Evolutionary conservation across 1,284 basidiomycete genomes (phyloP).

Genomic region (Cutaneotrichosporon dermatis): DNA sequence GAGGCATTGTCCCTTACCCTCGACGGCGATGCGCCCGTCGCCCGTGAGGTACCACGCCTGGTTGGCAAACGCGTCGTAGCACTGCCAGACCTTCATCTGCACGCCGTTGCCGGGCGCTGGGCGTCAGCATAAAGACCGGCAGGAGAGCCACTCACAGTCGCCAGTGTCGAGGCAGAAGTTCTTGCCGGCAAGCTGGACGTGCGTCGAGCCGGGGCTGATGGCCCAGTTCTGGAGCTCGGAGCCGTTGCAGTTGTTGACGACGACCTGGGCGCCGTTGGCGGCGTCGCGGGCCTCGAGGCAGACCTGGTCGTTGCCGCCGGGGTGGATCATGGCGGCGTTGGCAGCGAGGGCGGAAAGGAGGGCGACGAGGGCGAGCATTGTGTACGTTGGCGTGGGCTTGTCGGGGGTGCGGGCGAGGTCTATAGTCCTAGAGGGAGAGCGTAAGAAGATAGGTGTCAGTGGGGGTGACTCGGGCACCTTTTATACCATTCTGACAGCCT

Average conservation of each 20-base stretch:
- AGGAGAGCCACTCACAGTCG: not conserved
- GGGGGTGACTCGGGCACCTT: too few species aligned
- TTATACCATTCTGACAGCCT: too few species aligned
- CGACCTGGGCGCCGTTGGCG: constrained; percentile 15
- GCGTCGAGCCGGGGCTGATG: not conserved
- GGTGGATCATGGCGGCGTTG: constrained; percentile 3
- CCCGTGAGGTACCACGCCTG: constrained; percentile 14
- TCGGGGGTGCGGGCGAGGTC: too few species aligned
- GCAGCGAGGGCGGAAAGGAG: too few species aligned
- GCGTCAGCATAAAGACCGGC: not conserved
- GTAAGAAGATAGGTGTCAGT: too few species aligned
- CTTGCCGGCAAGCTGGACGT: constrained; percentile 23
- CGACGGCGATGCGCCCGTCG: constrained; percentile 14
- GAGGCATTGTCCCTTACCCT: constrained; percentile 14
- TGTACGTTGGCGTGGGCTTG: not conserved
- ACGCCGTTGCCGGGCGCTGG: constrained; percentile 11
- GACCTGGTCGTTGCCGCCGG: constrained; percentile 6
- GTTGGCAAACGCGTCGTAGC: constrained; percentile 16
- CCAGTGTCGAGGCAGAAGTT: constrained; percentile 24
- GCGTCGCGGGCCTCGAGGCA: constrained; percentile 14
- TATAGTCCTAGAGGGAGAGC: too few species aligned
- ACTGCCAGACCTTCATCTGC: constrained; percentile 14
- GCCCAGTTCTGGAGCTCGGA: not conserved
- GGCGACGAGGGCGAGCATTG: not conserved
- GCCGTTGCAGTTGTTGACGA: constrained; percentile 7